phyloP scores from a whole-genome alignment of 2,329 filamentous ascomycete genomes.

The Sarocladium strictum region DNA sequence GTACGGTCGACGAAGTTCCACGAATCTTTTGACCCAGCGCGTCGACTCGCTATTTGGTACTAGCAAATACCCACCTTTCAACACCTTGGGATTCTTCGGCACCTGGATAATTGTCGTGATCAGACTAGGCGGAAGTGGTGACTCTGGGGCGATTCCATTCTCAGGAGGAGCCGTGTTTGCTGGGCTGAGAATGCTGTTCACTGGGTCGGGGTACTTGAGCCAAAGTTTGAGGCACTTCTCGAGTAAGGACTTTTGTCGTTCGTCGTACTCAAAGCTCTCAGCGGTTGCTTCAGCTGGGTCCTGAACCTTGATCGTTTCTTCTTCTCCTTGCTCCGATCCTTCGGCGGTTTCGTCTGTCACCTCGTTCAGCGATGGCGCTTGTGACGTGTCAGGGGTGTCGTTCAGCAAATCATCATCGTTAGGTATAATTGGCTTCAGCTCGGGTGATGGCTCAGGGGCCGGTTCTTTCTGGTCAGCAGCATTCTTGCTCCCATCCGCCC shows the following conservation, averaged over 20 bases:
- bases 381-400: conserved; percentile 49
- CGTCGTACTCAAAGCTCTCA: conserved; percentile 36
- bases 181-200: conserved; percentile 49
- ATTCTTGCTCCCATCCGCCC: conserved; percentile 36
- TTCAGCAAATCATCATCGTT: conserved; percentile 52
- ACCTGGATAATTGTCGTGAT: conserved; percentile 72
- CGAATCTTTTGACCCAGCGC: conserved; percentile 86
- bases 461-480: conserved; percentile 27
- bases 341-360: conserved; percentile 16
- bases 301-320: conserved; percentile 17
- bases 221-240: conserved; percentile 59
- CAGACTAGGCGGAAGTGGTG: conserved; percentile 53
- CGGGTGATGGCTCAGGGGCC: conserved; percentile 28
- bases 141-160: conserved; percentile 49
- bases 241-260: conserved; percentile 41
- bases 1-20: conserved; percentile 87
- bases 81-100: conserved; percentile 71
- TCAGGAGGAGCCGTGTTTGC: conserved; percentile 63
- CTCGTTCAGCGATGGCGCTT: conserved; percentile 28
- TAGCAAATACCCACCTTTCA: conserved; percentile 85
- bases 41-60: conserved; percentile 76
- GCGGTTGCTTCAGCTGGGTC: conserved; percentile 9
- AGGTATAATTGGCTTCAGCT: conserved; percentile 37
- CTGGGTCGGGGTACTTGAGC: conserved; percentile 53
- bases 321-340: conserved; percentile 15